These are phyloP conservation scores for Ganoderma leucocontextum DNA, from an alignment of 1,284 basidiomycete species.

Conservation along the genomic window DNA sequence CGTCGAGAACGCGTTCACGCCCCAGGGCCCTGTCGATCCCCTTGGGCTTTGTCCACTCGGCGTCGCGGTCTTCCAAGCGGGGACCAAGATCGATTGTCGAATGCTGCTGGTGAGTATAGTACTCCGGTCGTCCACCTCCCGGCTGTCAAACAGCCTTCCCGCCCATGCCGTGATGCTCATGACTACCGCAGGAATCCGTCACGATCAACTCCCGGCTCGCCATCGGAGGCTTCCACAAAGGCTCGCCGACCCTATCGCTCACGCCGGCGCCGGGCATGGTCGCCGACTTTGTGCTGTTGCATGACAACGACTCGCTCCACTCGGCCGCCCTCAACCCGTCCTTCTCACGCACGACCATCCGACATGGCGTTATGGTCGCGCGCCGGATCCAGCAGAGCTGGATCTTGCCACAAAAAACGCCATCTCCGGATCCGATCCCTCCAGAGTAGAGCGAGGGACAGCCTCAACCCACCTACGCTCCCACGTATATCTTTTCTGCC, in stretches of 20 bases:
- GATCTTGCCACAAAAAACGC: constrained; percentile 32
- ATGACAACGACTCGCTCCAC: constrained; percentile 54
- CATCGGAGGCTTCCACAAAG: constrained; percentile 46
- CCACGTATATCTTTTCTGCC: neutral
- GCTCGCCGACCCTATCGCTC: constrained; percentile 41
- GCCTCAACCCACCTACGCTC: neutral
- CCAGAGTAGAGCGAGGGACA: neutral
- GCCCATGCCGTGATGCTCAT: constrained; percentile 10
- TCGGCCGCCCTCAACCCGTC: constrained; percentile 58
- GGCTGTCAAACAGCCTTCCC: neutral
- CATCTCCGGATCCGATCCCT: constrained; percentile 24
- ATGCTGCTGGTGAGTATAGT: constrained; percentile 55
- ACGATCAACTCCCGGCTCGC: constrained; percentile 43
- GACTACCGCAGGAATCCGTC: constrained; percentile 36
- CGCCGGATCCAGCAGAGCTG: constrained; percentile 31
- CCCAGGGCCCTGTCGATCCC: constrained; percentile 68
- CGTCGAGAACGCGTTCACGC: constrained; percentile 72
- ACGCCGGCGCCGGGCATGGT: constrained; percentile 48
- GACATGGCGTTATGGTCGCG: constrained; percentile 38
- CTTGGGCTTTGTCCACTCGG: constrained; percentile 65
- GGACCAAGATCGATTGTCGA: constrained; percentile 53
- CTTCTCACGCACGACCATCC: constrained; percentile 54
- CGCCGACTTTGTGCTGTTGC: constrained; percentile 70
- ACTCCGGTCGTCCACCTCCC: neutral
- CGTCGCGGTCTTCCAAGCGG: constrained; percentile 67